Evolutionary conservation across 2,329 filamentous ascomycete species (phyloP), one percentile per base, ranked within the genome.

Genomic region (Penicillium sumatraense): DNA sequence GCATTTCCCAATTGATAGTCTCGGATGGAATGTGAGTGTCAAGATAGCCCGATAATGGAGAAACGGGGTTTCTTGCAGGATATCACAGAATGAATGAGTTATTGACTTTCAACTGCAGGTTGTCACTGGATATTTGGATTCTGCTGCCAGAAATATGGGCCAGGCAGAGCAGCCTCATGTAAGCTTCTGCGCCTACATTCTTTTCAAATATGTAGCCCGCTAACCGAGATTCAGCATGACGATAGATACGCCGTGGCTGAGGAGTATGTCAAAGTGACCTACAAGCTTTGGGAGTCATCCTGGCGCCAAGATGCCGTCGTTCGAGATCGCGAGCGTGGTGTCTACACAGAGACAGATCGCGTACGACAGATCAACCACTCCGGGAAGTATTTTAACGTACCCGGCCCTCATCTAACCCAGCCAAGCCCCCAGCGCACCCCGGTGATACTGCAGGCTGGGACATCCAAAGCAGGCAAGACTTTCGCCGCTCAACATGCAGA

Each of bases 401-500:
- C 85, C 0, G 86, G 87, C 0, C 86, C 86, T 21, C 85, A 89
- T 59, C 81, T 89, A 60, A 85, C 83, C 53, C 81, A 89, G 49
- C 87, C 87, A 0, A 82, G 81, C 46, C 87, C 86, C 0, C 88
- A 91, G 63, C 76, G 88, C 3, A 89, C 87, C 1, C 88, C 88
- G 0, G 77, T 90, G 2, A 80, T 90, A 4, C 78, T 90, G 3
- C 88, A 91, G 69, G 88, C 88, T 0, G 88, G 88, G 0, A 88
- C 87, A 0, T 88, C 85, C 0, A 83, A 80, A 47, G 81, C 86
- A 0, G 88, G 87, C 2, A 89, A 87, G 68, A 71, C 74, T 0
- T 90, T 91, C 62, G 87, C 86, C 0, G 86, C 87, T 0, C 83
- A 86, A 60, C 86, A 90, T 66, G 88, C 88, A 0, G 88, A 91